phyloP scores from a whole-genome alignment of 768 basidiomycete genomes.

The Amanita pallidorosea region DNA sequence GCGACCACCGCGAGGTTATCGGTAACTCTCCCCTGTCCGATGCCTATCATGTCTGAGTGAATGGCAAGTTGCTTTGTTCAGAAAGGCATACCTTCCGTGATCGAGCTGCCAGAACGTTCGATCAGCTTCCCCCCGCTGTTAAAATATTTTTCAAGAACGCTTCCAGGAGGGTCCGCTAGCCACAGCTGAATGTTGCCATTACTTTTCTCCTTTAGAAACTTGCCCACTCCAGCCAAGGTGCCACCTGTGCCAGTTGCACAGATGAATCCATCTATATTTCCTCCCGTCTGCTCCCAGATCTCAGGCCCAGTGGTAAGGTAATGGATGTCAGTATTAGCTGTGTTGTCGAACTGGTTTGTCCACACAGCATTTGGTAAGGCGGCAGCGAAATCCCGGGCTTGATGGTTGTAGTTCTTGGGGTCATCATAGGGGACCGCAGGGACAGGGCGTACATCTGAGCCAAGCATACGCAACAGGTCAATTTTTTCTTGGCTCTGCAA shows the following conservation, averaged over 20 bases:
- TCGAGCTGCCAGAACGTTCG: conserved; percentile 78
- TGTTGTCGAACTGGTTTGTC: conserved; percentile 98
- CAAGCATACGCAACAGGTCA: conserved; percentile 92
- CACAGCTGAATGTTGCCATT: conserved; percentile 73
- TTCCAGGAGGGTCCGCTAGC: conserved; percentile 96
- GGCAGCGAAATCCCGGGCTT: conserved; percentile 81
- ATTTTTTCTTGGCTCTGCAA: conserved; percentile 96
- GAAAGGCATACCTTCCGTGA: conserved; percentile 67
- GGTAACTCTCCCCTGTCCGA: conserved; percentile 95
- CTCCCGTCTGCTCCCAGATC: conserved; percentile 85
- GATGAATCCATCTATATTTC: conserved; percentile 79
- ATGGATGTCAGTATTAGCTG: conserved; percentile 81
- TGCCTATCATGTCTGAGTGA: conserved; percentile 40
- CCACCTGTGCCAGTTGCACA: conserved; percentile 96
- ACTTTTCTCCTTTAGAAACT: conserved; percentile 76
- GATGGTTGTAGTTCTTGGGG: conserved; percentile 95
- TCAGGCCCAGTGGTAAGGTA: conserved; percentile 91
- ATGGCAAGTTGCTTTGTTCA: not conserved
- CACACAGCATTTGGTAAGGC: conserved; percentile 74
- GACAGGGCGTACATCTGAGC: conserved; percentile 93
- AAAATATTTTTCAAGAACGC: conserved; percentile 78
- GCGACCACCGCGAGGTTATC: conserved; percentile 82
- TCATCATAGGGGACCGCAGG: conserved; percentile 96
- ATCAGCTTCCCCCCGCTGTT: conserved; percentile 66
- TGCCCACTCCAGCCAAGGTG: conserved; percentile 83